Evolutionary conservation across 2,329 filamentous ascomycete genomes (phyloP), one percentile per base, ranked within the genome.

Genomic region (Didymella segeticola): DNA sequence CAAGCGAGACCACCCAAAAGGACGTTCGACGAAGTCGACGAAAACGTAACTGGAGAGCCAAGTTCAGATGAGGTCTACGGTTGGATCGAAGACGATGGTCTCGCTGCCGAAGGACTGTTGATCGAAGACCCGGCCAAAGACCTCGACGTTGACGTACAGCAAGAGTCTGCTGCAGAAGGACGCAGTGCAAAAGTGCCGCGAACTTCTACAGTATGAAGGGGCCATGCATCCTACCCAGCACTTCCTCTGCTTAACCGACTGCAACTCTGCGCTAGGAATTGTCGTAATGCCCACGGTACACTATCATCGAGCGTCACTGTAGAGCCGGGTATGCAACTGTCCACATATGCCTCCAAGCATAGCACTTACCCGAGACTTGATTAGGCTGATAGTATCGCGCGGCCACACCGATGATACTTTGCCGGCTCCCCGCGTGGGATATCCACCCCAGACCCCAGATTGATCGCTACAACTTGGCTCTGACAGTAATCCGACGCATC

Each of bases 41-140:
- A 88, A 37, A 82, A 86, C 4, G 83, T 81, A 46, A 84, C 86
- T 57, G 88, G 84, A 58, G 85, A 87, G 36, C 83, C 82, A 25
- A 79, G 80, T 14, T 76, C 73, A 17, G 86, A 88, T 54, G 88
- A 90, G 58, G 85, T 89, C 64, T 90, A 90, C 65, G 88, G 87
- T 12, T 91, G 88, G 88, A 83, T 82, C 31, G 84, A 89, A 46
- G 86, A 88, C 51, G 82, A 83, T 49, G 80, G 82, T 43, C 76
- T 79, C 27, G 71, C 74, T 11, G 71, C 74, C 26, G 76, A 78
- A 56, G 76, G 75, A 23, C 57, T 75, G 2, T 42, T 77, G 46
- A 65, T 77, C 39, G 63, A 72, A 38, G 73, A 73, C 54, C 53
- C 56, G 55, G 53, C 61, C 22, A 50, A 55, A 27, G 39, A 47